These are phyloP conservation scores for Collybia mongolica DNA, from an alignment of 768 basidiomycete genomes.

Conservation along the genomic window DNA sequence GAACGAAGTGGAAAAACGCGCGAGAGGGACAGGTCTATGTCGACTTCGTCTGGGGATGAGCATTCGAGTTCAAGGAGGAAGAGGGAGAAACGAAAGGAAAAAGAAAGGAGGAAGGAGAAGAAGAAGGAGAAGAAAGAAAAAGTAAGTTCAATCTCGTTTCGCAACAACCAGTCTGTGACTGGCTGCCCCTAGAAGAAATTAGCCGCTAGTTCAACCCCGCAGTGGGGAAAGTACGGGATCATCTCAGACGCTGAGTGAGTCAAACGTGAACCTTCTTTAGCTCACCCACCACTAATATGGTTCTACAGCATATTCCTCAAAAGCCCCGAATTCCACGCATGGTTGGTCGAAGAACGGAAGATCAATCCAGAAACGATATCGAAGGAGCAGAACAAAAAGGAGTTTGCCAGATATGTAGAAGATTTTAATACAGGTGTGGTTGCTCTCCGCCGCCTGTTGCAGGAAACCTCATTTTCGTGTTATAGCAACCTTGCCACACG, in stretches of 20 bases:
- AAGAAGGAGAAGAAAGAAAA: constrained; percentile 54
- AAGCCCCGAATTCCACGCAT: constrained; percentile 83
- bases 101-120: constrained; percentile 49
- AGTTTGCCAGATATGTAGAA: constrained; percentile 80
- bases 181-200: constrained; percentile 48
- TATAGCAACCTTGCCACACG: constrained; percentile 87
- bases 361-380: constrained; percentile 87
- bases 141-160: constrained; percentile 21
- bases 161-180: not conserved
- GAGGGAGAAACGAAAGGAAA: constrained; percentile 43
- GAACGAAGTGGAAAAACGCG: constrained; percentile 10
- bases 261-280: not conserved
- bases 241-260: constrained; percentile 84
- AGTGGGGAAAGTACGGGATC: constrained; percentile 92
- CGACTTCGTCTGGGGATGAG: constrained; percentile 44
- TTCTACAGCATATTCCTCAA: constrained; percentile 74
- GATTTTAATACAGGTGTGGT: constrained; percentile 76
- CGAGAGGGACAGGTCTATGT: constrained; percentile 29
- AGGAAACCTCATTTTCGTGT: too few species aligned
- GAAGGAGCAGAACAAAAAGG: constrained; percentile 84
- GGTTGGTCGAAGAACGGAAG: constrained; percentile 92
- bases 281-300: not conserved
- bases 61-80: constrained; percentile 37
- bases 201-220: constrained; percentile 49
- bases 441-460: not conserved